Evolutionary conservation across 768 basidiomycete genomes (phyloP).

Genomic region (Psilocybe sp.): DNA sequence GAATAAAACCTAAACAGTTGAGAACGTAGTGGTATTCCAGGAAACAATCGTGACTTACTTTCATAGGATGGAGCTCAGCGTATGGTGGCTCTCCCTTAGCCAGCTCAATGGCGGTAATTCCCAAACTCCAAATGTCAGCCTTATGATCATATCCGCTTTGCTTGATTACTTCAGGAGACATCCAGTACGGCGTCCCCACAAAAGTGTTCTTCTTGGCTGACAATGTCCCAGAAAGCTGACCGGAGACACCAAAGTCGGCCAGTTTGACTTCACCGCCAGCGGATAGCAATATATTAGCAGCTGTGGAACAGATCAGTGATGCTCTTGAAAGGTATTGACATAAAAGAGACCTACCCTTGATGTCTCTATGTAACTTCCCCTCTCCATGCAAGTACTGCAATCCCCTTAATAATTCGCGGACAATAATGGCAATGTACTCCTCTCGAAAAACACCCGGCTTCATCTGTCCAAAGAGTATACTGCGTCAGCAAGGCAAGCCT

Average conservation of each 20-base stretch:
- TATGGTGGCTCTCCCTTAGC: slow-evolving; percentile 98
- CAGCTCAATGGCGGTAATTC: slow-evolving; percentile 95
- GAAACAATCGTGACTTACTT: slow-evolving; percentile 49
- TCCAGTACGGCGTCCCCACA: slow-evolving; percentile 98
- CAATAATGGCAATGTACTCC: slow-evolving; percentile 98
- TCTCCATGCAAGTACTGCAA: slow-evolving; percentile 95
- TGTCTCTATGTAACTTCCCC: slow-evolving; percentile 98
- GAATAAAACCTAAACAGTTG: slow-evolving; percentile 77
- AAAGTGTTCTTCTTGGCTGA: slow-evolving; percentile 98
- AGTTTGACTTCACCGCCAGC: slow-evolving; percentile 95
- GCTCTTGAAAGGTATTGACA: neutral
- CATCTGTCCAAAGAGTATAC: slow-evolving; percentile 58
- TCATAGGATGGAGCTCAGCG: slow-evolving; percentile 98
- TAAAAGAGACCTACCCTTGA: slow-evolving; percentile 68
- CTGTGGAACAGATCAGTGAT: slow-evolving; percentile 36
- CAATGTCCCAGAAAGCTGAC: slow-evolving; percentile 90
- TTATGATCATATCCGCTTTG: slow-evolving; percentile 99
- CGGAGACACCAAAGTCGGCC: slow-evolving; percentile 98
- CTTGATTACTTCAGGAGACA: slow-evolving; percentile 99
- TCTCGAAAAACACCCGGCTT: slow-evolving; percentile 97
- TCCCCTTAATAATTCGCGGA: slow-evolving; percentile 87
- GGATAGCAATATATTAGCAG: slow-evolving; percentile 91
- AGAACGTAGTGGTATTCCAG: neutral
- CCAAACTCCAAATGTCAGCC: slow-evolving; percentile 98
- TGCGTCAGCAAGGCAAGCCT: slow-evolving; percentile 1